Evolutionary conservation across 179 eudicot genomes (phyloP), one percentile per base, ranked within the genome.

Genomic region (Beta corolliflora): DNA sequence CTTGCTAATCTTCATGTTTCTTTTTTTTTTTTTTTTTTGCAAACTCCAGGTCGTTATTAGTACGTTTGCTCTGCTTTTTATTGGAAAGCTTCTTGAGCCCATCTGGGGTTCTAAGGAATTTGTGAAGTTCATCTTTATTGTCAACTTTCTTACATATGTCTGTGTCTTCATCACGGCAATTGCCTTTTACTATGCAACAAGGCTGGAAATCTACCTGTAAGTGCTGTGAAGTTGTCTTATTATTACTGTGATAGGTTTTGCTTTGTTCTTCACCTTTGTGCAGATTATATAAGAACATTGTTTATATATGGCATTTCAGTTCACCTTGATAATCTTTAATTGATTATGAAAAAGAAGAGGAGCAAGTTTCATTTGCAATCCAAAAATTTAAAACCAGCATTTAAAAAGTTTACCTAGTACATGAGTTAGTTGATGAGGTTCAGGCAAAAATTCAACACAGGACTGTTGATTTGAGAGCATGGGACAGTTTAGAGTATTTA

Each of bases 71-170:
- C 91, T 96, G 69, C 96, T 96, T 82, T 86, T 96, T 80, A 74
- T 94, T 67, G 99, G 99, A 80, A 96, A 94, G 88, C 88, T 94
- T 78, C 98, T 96, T 77, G 99, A 96, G 80, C 99, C 99, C 73
- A 92, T 96, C 31, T 96, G 99, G 99, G 98, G 99, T 80, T 85
- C 99, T 79, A 91, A 90, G 86, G 99, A 96, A 86, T 94, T 96
- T 81, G 82, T 96, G 87, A 96, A 96, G 91, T 96, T 96, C 84
- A 90, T 96, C 81, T 89, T 94, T 85, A 85, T 93, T 19, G 97
- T 94, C 71, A 96, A 96, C 91, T 83, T 94, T 79, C 90, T 96
- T 81, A 94, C 99, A 70, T 94, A 94, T 61, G 78, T 92, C 14
- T 91, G 93, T 78, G 93, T 94, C 81, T 96, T 96, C 83, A 84